Evolutionary conservation across 495 filamentous ascomycete species (phyloP).

Genomic region (Pyrenula aspistea): DNA sequence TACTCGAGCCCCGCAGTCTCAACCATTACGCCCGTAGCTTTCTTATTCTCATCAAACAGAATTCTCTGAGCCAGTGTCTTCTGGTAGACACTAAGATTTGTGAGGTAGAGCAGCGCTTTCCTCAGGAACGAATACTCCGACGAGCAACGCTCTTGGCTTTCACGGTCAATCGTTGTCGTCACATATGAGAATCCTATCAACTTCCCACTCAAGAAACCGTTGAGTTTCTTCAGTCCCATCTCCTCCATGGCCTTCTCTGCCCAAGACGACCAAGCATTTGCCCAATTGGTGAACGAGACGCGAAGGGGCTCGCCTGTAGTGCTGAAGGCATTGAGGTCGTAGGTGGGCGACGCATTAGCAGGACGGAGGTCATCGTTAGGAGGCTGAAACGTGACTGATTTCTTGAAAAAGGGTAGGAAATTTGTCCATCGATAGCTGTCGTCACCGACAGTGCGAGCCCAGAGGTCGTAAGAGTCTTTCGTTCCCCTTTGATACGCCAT

Average conservation of each 20-base stretch:
- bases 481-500: slow-evolving; percentile 34
- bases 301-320: slow-evolving; percentile 16
- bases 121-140: slow-evolving; percentile 25
- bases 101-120: slow-evolving; percentile 10
- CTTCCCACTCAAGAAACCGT: slow-evolving; percentile 16
- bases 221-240: slow-evolving; percentile 10
- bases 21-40: slow-evolving; percentile 36
- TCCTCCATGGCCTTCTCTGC: slow-evolving; percentile 3
- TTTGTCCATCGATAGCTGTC: slow-evolving; percentile 29
- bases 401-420: slow-evolving; percentile 27
- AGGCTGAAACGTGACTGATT: slow-evolving; percentile 20
- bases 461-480: slow-evolving; percentile 23
- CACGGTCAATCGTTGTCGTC: slow-evolving; percentile 20
- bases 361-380: slow-evolving; percentile 9
- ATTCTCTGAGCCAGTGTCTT: slow-evolving; percentile 28
- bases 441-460: slow-evolving; percentile 35
- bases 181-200: slow-evolving; percentile 19
- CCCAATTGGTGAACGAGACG: slow-evolving; percentile 20
- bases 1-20: slow-evolving; percentile 19
- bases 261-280: slow-evolving; percentile 22
- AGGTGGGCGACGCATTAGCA: slow-evolving; percentile 11
- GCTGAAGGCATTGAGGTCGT: slow-evolving; percentile 16
- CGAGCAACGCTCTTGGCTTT: slow-evolving; percentile 15
- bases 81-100: slow-evolving; percentile 20
- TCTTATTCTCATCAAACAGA: slow-evolving; percentile 29